Percentiles rank a stretch among this genome's conserved stretches.
phyloP scores from a whole-genome alignment of 768 basidiomycete species.

The Termitomyces sp. region DNA sequence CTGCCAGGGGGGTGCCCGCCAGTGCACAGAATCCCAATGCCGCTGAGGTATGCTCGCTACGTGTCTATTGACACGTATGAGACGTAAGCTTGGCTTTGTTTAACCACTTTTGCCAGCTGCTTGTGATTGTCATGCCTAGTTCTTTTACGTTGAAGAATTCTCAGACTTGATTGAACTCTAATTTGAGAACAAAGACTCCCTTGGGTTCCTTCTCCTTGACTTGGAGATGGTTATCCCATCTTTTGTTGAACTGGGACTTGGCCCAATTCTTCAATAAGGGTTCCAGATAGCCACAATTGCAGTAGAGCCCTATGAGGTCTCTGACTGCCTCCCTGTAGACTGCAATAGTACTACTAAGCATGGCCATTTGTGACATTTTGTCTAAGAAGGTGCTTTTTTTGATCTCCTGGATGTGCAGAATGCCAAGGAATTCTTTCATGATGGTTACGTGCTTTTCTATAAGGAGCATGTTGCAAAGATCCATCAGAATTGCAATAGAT shows the following conservation, averaged over 20 bases:
- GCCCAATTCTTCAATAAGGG: not conserved
- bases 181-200: not conserved
- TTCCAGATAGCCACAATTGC: not conserved
- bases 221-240: not conserved
- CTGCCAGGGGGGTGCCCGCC: accelerated
- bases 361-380: not conserved
- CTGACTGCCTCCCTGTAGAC: not conserved
- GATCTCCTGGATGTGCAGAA: not conserved
- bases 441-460: not conserved
- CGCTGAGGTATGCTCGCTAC: not conserved
- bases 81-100: not conserved
- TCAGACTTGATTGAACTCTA: not conserved
- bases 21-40: not conserved
- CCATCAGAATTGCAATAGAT: not conserved
- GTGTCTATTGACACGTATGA: accelerated
- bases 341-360: not conserved
- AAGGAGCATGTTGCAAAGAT: not conserved
- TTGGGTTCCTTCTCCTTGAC: not conserved
- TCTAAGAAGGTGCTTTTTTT: not conserved
- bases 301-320: not conserved
- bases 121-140: not conserved
- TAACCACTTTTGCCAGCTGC: not conserved
- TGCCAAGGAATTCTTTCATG: not conserved
- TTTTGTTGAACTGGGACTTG: not conserved
- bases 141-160: not conserved